phyloP scores from a whole-genome alignment of 768 basidiomycete species.

The Leccinum ochraceum region DNA sequence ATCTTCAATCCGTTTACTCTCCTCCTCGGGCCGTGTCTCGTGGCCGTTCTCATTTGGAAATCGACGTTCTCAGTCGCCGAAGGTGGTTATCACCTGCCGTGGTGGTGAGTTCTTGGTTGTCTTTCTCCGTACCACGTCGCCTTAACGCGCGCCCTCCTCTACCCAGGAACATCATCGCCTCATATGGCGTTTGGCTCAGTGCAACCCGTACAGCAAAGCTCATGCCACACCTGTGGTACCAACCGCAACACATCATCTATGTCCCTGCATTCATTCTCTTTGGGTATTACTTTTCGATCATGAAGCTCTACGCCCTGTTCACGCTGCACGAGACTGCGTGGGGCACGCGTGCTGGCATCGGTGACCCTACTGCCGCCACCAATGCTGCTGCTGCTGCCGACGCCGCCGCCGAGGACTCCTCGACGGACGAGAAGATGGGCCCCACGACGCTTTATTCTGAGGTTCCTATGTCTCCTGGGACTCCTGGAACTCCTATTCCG shows the following conservation, averaged over 20 bases:
- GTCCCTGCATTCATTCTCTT: conserved; percentile 88
- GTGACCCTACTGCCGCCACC: conserved; percentile 77
- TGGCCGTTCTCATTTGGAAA: conserved; percentile 76
- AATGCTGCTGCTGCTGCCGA: conserved; percentile 47
- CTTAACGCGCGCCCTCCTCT: neutral
- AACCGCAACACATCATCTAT: conserved; percentile 74
- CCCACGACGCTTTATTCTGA: conserved; percentile 13
- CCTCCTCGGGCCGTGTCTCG: conserved; percentile 79
- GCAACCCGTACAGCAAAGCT: conserved; percentile 78
- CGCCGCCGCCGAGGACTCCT: neutral
- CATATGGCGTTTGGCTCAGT: conserved; percentile 69
- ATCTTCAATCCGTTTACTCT: conserved; percentile 86
- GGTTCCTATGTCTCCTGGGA: neutral
- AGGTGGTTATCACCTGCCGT: conserved; percentile 81
- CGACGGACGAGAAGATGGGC: conserved; percentile 28
- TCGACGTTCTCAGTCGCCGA: conserved; percentile 62
- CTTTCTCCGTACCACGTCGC: neutral
- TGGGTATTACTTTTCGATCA: conserved; percentile 92
- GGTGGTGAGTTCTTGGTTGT: conserved; percentile 57
- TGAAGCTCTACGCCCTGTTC: conserved; percentile 90
- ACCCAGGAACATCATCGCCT: conserved; percentile 64
- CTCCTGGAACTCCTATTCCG: neutral
- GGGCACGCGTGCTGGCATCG: conserved; percentile 95
- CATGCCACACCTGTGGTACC: conserved; percentile 76
- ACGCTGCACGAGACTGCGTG: conserved; percentile 95